These are phyloP conservation scores for Chalciporus piperatus DNA, from an alignment of 768 basidiomycete species.

Conservation along the genomic window DNA sequence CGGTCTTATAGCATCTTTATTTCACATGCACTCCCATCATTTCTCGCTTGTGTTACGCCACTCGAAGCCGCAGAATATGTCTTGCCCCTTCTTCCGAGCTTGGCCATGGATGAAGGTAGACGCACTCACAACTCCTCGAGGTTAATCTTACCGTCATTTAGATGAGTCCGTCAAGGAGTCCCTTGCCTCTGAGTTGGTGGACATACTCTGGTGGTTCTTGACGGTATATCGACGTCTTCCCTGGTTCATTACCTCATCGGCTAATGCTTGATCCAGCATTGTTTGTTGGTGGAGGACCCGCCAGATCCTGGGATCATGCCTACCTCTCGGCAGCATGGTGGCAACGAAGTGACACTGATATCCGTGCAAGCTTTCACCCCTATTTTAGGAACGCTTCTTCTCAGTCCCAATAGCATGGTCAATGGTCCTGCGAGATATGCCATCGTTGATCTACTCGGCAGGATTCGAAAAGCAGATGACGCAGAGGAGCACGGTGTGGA, in stretches of 20 bases:
- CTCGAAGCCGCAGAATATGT: constrained; percentile 93
- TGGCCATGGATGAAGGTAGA: constrained; percentile 84
- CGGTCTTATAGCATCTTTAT: constrained; percentile 67
- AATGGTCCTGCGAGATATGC: constrained; percentile 70
- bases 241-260: constrained; percentile 1
- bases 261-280: constrained; percentile 45
- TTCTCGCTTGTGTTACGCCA: constrained; percentile 73
- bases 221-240: constrained; percentile 40
- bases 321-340: constrained; percentile 12
- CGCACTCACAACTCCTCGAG: background rate
- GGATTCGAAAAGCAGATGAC: constrained; percentile 63
- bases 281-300: constrained; percentile 57
- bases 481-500: constrained; percentile 34
- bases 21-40: constrained; percentile 75
- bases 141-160: constrained; percentile 29
- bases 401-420: constrained; percentile 74
- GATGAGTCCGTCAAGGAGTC: constrained; percentile 90
- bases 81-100: constrained; percentile 78
- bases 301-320: constrained; percentile 14
- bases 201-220: constrained; percentile 93
- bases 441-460: constrained; percentile 73
- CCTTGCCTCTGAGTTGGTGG: constrained; percentile 73
- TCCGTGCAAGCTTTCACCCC: constrained; percentile 88
- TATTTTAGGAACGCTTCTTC: constrained; percentile 82
- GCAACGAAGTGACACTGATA: constrained; percentile 42